phyloP scores from a whole-genome alignment of 2,329 filamentous ascomycete genomes.

The Botrytis aclada region DNA sequence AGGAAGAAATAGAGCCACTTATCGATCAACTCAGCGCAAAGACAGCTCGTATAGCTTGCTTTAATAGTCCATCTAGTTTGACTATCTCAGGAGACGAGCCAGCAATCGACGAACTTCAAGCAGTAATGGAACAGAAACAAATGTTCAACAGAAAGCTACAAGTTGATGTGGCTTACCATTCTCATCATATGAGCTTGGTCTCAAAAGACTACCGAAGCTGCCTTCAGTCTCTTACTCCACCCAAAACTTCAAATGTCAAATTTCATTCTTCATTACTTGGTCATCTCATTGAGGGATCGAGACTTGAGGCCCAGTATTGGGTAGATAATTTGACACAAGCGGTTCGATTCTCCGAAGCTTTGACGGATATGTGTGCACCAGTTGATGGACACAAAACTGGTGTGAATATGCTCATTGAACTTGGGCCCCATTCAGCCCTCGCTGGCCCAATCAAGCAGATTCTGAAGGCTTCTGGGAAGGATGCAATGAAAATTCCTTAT shows the following conservation, averaged over 20 bases:
- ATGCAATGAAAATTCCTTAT: constrained; percentile 40
- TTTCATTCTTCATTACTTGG: constrained; percentile 47
- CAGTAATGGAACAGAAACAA: constrained; percentile 25
- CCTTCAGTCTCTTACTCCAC: constrained; percentile 11
- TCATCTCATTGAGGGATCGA: constrained; percentile 15
- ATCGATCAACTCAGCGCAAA: constrained; percentile 15
- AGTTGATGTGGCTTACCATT: constrained; percentile 20
- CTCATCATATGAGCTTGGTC: constrained; percentile 19
- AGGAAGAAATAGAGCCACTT: constrained; percentile 27
- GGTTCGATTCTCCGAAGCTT: constrained; percentile 44
- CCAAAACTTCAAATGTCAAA: constrained; percentile 17
- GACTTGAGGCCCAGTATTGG: constrained; percentile 45
- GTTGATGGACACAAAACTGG: constrained; percentile 25
- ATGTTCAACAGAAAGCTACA: constrained; percentile 28
- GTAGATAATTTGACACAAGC: constrained; percentile 44
- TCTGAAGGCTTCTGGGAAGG: constrained; percentile 41
- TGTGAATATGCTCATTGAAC: constrained; percentile 27
- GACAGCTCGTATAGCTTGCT: constrained; percentile 33
- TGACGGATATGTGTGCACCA: constrained; percentile 33
- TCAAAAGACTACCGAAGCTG: constrained; percentile 14
- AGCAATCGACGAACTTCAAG: constrained; percentile 24
- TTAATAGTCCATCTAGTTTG: constrained; percentile 30
- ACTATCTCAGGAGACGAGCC: constrained; percentile 30
- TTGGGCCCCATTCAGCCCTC: constrained; percentile 29
- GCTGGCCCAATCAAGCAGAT: constrained; percentile 30